phyloP scores from a whole-genome alignment of 306 rosid species.

The Lathyrus tuberosus region DNA sequence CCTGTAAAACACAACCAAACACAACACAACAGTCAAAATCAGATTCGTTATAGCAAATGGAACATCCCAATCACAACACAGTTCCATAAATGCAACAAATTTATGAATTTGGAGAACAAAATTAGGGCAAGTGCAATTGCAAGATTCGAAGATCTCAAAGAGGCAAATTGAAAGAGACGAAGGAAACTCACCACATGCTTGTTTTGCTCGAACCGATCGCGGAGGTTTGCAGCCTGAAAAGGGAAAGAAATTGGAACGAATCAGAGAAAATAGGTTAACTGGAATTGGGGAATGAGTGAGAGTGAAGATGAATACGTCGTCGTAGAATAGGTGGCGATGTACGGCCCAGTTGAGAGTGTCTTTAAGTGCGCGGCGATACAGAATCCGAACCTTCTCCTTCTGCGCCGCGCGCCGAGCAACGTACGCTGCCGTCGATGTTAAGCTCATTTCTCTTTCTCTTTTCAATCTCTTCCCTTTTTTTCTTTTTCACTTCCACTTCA shows the following conservation, averaged over 20 bases:
- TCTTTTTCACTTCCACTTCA: neutral
- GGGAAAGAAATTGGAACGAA: neutral
- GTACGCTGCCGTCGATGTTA: constrained; percentile 48
- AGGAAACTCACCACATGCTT: constrained; percentile 69
- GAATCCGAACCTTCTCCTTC: constrained; percentile 93
- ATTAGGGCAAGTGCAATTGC: neutral
- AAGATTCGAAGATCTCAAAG: neutral
- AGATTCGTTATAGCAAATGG: neutral
- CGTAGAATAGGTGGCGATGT: constrained; percentile 95
- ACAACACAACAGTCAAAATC: neutral
- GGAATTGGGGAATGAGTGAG: neutral
- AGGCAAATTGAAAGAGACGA: neutral
- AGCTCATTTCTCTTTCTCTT: constrained; percentile 49
- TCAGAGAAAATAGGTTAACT: neutral
- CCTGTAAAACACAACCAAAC: constrained; percentile 49
- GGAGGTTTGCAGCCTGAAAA: constrained; percentile 80
- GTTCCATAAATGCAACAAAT: neutral
- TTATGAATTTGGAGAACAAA: neutral
- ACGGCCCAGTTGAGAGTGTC: constrained; percentile 98
- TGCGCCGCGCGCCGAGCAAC: constrained; percentile 90
- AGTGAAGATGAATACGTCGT: constrained; percentile 52
- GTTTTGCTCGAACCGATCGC: constrained; percentile 82
- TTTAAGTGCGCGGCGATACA: constrained; percentile 88
- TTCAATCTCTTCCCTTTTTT: neutral
- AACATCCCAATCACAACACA: neutral